These are phyloP conservation scores for Coprinopsis strossmayeri DNA, from an alignment of 768 basidiomycete genomes.

Conservation along the genomic window DNA sequence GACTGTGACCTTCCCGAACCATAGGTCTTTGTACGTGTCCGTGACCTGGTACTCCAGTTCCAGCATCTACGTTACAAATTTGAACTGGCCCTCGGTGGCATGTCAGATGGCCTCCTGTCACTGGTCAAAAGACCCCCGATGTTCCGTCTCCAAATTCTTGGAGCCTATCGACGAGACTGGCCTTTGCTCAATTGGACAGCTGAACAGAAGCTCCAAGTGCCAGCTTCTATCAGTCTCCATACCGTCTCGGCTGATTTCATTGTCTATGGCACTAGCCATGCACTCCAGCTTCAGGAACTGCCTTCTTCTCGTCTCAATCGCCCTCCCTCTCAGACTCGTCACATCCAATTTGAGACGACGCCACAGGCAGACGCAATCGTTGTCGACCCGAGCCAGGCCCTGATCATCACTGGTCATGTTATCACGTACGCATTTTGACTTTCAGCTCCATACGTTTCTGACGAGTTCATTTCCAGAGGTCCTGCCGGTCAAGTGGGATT, in stretches of 20 bases:
- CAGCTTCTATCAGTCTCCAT: constrained; percentile 27
- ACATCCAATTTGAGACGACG: constrained; percentile 37
- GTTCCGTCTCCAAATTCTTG: constrained; percentile 38
- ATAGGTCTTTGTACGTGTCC: constrained; percentile 39
- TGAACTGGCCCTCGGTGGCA: constrained; percentile 42
- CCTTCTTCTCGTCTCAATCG: constrained; percentile 41
- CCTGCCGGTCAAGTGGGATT: constrained; percentile 35
- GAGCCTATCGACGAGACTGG: constrained; percentile 43
- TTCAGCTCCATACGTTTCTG: constrained; percentile 4
- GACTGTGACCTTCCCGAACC: constrained; percentile 5
- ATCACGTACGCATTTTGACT: constrained; percentile 25
- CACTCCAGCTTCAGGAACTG: constrained; percentile 40
- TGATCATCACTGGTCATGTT: constrained; percentile 38
- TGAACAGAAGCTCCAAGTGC: constrained; percentile 36
- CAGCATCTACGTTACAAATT: constrained; percentile 43
- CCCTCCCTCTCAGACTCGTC: constrained; percentile 36
- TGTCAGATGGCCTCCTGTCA: constrained; percentile 43
- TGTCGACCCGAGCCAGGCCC: constrained; percentile 37
- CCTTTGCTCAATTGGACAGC: constrained; percentile 40
- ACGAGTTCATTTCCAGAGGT: constrained; percentile 19
- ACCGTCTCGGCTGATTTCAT: constrained; percentile 41
- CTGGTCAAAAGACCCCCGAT: constrained; percentile 30
- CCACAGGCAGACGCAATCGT: constrained; percentile 36
- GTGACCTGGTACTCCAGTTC: constrained; percentile 38
- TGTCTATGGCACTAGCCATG: constrained; percentile 36